Evolutionary conservation across 495 filamentous ascomycete species (phyloP), one percentile per base, ranked within the genome.

Genomic region (Penicillium atrosanguineum): DNA sequence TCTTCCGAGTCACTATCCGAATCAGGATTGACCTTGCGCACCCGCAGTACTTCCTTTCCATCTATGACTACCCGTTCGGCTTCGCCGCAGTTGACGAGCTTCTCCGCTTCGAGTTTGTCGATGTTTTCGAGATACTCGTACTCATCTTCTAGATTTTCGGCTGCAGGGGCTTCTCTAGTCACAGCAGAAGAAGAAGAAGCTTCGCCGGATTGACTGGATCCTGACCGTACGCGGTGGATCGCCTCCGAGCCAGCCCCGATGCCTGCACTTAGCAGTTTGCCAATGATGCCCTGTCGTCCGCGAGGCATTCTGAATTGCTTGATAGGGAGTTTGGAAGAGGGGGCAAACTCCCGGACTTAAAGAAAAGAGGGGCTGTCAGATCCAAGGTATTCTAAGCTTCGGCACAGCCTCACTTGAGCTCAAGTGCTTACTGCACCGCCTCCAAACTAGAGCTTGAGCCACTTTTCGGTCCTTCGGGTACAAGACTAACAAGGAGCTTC

Each of bases 1-100:
- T 50, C 37, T 16, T 50, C 47, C 26, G 47, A 50, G 20, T 47
- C 45, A 21, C 45, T 31, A 6, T 50, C 37, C 1, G 36, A 31
- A 14, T 50, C 47, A 20, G 40, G 28, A 8, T 34, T 8, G 31
- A 34, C 11, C 11, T 34, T 34, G 12, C 12, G 31, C 31, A 34
- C 11, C 6, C 31, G 31, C 31, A 34, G 31, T 34, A 34, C 31
- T 34, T 34, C 31, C 4, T 34, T 34, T 1, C 38, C 36, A 20
- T 37, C 36, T 41, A 26, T 36, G n/a, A 18, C 21, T 3, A 25
- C 47, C 47, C n/a, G 19, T 29, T 47, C 37, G 29, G 34, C 29
- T n/a, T 37, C 45, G 0, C 37, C 37, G 15, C 12, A 14, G n/a
- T 41, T 42, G 12, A 40, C 37, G 16, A 41, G 36, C 37, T 14